Evolutionary conservation across 2,329 filamentous ascomycete species (phyloP).

Genomic region (Mycogone perniciosa): DNA sequence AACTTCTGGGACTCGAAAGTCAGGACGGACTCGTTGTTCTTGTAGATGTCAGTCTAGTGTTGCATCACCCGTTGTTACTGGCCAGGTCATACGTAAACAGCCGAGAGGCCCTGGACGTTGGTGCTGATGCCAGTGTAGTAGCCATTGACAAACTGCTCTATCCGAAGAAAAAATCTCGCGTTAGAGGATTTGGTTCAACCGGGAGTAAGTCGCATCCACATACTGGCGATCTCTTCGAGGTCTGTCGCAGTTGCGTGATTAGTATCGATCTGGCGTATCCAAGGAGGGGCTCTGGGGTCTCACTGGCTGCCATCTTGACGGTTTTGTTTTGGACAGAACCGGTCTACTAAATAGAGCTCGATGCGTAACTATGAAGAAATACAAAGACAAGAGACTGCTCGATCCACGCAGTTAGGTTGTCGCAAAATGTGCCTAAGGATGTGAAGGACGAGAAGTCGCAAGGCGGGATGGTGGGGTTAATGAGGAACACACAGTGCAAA

Average conservation of each 20-base stretch:
- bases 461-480: conserved; percentile 28
- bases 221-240: conserved; percentile 43
- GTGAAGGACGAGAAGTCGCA: conserved; percentile 17
- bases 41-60: neutral
- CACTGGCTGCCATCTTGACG: conserved; percentile 29
- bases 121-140: conserved; percentile 61
- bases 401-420: conserved; percentile 21
- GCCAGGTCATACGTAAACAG: conserved; percentile 59
- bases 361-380: neutral
- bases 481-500: conserved; percentile 27
- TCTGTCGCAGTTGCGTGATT: conserved; percentile 24
- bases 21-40: conserved; percentile 64
- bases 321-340: neutral
- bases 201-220: conserved; percentile 19
- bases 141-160: conserved; percentile 81
- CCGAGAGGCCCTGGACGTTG: conserved; percentile 40
- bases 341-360: neutral
- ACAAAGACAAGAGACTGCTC: conserved; percentile 5
- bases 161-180: conserved; percentile 3
- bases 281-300: conserved; percentile 15
- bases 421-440: conserved; percentile 28
- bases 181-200: conserved; percentile 7
- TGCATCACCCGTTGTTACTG: neutral
- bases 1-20: conserved; percentile 75
- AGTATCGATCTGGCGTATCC: conserved; percentile 14